phyloP scores from a whole-genome alignment of 2,329 filamentous ascomycete species.

The Exophiala sideris region DNA sequence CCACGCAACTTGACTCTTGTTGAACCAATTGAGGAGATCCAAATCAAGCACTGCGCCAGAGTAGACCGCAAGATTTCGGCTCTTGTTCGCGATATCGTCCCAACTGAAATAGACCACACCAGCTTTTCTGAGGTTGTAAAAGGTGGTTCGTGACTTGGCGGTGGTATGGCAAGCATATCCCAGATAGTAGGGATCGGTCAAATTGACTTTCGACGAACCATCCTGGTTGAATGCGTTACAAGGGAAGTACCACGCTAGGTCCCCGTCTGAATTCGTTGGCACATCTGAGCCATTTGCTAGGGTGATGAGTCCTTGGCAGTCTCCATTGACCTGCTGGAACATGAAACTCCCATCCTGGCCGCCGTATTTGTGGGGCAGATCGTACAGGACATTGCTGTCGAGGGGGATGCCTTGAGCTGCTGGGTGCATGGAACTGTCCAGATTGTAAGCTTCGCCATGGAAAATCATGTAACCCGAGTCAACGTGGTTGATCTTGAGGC shows the following conservation, averaged over 20 bases:
- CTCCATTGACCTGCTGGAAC: slow-evolving; percentile 97
- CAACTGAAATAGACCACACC: slow-evolving; percentile 96
- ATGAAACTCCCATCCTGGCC: slow-evolving; percentile 95
- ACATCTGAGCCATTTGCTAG: slow-evolving; percentile 68
- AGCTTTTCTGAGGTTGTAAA: slow-evolving; percentile 67
- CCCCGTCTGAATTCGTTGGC: slow-evolving; percentile 67
- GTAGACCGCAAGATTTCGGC: slow-evolving; percentile 89
- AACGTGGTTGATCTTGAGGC: slow-evolving; percentile 80
- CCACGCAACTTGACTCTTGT: slow-evolving; percentile 71
- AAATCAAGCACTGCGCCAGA: slow-evolving; percentile 91
- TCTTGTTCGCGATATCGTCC: slow-evolving; percentile 85
- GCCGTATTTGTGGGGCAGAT: slow-evolving; percentile 74
- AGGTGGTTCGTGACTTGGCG: slow-evolving; percentile 62
- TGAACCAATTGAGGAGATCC: slow-evolving; percentile 85
- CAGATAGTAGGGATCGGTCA: slow-evolving; percentile 69
- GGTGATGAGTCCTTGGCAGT: slow-evolving; percentile 88
- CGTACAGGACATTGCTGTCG: slow-evolving; percentile 77
- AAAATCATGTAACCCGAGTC: slow-evolving; percentile 87
- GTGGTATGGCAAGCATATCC: slow-evolving; percentile 91
- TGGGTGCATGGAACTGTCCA: slow-evolving; percentile 73
- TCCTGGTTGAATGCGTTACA: slow-evolving; percentile 92
- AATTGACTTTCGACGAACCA: slow-evolving; percentile 74
- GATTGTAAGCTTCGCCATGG: slow-evolving; percentile 84
- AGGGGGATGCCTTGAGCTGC: slow-evolving; percentile 72
- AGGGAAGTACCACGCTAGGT: slow-evolving; percentile 96